Percentiles rank a stretch among this genome's conserved stretches.
These are phyloP conservation scores for Phytopythium kandeliae DNA, from an alignment of 352 stramenopile species.

Conservation along the genomic window DNA sequence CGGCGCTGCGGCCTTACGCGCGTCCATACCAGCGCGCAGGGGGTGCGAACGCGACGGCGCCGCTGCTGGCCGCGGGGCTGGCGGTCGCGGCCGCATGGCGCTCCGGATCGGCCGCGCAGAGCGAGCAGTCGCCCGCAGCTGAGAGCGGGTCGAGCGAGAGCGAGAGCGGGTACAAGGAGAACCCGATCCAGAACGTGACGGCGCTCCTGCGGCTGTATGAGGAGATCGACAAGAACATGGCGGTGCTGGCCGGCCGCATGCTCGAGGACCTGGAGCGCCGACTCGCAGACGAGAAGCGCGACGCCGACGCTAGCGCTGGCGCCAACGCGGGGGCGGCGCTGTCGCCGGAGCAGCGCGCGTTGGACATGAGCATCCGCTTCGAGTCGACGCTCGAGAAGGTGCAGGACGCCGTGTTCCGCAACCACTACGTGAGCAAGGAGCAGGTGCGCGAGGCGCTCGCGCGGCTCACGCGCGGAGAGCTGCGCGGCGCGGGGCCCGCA, in stretches of 20 bases:
- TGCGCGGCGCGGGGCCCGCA: conserved; percentile 37
- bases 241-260: conserved; percentile 62
- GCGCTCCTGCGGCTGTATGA: conserved; percentile 70
- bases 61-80: conserved; percentile 2
- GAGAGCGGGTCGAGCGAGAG: conserved; percentile 1
- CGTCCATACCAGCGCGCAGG: no score
- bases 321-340: no score
- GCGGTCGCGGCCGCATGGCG: not conserved
- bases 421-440: conserved; percentile 78
- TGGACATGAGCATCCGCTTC: conserved; percentile 82
- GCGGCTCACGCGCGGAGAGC: conserved; percentile 42
- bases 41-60: not conserved
- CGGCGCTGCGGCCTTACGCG: not conserved
- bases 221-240: conserved; percentile 85
- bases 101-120: conserved; percentile 7
- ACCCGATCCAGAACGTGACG: conserved; percentile 67
- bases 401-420: conserved; percentile 78
- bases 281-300: conserved; percentile 44
- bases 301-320: no score
- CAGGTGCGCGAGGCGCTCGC: conserved; percentile 73
- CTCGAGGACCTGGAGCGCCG: conserved; percentile 54
- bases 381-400: conserved; percentile 76
- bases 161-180: conserved; percentile 37
- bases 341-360: conserved; percentile 59
- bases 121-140: conserved; percentile 9